Evolutionary conservation across 208 protist genomes (phyloP), one percentile per base, ranked within the genome.

Genomic region (Angomonas ambiguus): DNA sequence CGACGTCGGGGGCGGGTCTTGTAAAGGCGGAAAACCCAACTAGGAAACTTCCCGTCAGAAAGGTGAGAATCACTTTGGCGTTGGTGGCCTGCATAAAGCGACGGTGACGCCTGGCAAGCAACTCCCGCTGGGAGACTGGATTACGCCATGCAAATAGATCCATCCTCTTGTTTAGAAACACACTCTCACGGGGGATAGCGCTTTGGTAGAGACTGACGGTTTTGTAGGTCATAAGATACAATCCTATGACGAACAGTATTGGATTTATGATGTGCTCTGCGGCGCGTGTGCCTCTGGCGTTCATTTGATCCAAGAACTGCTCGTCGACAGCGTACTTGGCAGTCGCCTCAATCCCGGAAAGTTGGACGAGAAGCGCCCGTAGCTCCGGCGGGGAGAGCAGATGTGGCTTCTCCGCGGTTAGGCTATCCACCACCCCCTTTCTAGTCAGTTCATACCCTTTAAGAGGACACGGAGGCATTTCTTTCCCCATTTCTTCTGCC

Each of bases 151-250:
- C 74, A 63, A 85, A 42, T 41, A 89, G 25, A 10, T 60, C 49
- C 31, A 84, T 51, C 24, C 78, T 5, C 41, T 65, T 58, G 0
- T 76, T 87, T 28, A 94, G 80, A 2, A 94, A 18, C 27, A 88
- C 45, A 51, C 80, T 88, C 32, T 87, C 64, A 18, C 85, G 82
- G 25, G 88, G 88, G 13, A 83, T 49, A 22, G 85, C 85, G 24
- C 59, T 66, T 34, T 66, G 65, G 63, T 90, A 94, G 62, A 90
- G 76, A 22, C 69, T 71, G 31, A 78, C 76, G 4, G 83, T 71
- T 62, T 91, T 91, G 76, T 76, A 89, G 2, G 83, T 80, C 72
- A 82, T 82, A 24, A 91, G 70, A 58, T 94, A 94, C 32, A 88
- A 30, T 8, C 85, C 85, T 1, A 56, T 71, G 18, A 85, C 51